Evolutionary conservation across 1,284 basidiomycete genomes (phyloP).

Genomic region (Peniophora sp.): DNA sequence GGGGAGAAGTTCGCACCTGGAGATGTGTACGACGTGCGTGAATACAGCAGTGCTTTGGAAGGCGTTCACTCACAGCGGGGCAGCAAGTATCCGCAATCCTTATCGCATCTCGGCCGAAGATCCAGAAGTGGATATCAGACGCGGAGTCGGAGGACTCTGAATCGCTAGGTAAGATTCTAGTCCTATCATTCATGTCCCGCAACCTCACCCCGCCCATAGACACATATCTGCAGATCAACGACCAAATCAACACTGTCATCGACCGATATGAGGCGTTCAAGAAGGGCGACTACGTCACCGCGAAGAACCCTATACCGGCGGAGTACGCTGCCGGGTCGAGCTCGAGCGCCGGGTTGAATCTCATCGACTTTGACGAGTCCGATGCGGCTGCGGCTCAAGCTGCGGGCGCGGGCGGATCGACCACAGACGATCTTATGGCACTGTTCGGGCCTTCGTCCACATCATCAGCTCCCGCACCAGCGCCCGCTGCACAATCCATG

Average conservation of each 20-base stretch:
- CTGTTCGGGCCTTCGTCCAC: constrained; percentile 35
- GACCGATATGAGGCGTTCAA: constrained; percentile 89
- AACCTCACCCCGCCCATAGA: constrained; percentile 36
- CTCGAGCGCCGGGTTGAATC: constrained; percentile 32
- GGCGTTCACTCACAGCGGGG: constrained; percentile 1
- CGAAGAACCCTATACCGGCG: constrained; percentile 56
- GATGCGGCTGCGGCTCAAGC: constrained; percentile 15
- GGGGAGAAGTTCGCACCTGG: constrained; percentile 78
- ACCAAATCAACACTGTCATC: constrained; percentile 92
- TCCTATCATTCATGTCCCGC: constrained; percentile 2
- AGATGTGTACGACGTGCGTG: constrained; percentile 85
- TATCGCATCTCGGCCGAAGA: constrained; percentile 80
- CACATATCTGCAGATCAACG: constrained; percentile 92
- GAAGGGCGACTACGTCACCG: constrained; percentile 73
- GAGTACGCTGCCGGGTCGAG: constrained; percentile 32
- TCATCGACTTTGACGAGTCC: constrained; percentile 70
- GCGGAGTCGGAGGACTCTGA: constrained; percentile 79
- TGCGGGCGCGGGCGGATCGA: constrained; percentile 1
- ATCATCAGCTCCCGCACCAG: constrained; percentile 7
- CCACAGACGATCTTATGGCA: constrained; percentile 47
- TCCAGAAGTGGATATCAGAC: constrained; percentile 98
- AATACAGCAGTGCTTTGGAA: constrained; percentile 2
- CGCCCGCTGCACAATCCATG: neutral
- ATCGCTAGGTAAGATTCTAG: constrained; percentile 58
- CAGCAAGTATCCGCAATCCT: constrained; percentile 90